A percentile compares a stretch with the other conserved stretches of the same genome.
Conservation (phyloP, 2,329 filamentous ascomycete genomes). For the Aspergillus proliferans region DNA sequence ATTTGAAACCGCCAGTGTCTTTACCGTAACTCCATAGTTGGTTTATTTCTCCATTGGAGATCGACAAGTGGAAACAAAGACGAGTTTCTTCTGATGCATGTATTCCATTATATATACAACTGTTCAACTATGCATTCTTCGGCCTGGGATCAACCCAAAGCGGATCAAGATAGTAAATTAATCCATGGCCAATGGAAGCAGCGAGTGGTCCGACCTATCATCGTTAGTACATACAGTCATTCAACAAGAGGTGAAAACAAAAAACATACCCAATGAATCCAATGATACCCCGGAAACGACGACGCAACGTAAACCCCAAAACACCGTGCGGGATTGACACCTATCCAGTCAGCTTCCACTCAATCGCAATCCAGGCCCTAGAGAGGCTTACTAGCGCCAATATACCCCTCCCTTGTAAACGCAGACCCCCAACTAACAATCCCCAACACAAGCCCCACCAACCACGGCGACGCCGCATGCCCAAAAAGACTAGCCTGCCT, state of each 20-base stretch:
- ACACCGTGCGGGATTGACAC: constrained; percentile 43
- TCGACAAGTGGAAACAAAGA: too few relatives aligned
- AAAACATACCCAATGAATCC: constrained; percentile 26
- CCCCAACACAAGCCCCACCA: constrained; percentile 41
- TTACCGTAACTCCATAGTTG: too few relatives aligned
- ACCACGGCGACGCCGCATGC: constrained; percentile 43
- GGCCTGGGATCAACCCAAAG: constrained; percentile 14
- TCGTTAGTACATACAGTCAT: background rate
- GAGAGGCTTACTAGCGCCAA: constrained; percentile 28
- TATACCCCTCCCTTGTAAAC: constrained; percentile 37
- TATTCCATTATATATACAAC: background rate
- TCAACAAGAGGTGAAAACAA: too few relatives aligned
- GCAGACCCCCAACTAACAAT: constrained; percentile 33
- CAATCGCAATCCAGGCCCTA: background rate
- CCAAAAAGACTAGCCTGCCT: constrained; percentile 46
- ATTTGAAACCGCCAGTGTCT: too few relatives aligned
- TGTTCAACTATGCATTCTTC: background rate
- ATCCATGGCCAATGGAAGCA: constrained; percentile 25
- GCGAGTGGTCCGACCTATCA: constrained; percentile 21
- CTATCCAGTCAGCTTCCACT: constrained; percentile 4
- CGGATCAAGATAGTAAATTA: constrained; percentile 26
- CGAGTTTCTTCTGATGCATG: background rate
- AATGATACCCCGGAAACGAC: constrained; percentile 30
- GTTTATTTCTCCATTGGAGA: too few relatives aligned
- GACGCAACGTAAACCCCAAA: constrained; percentile 41